A percentile compares a stretch with the other conserved stretches of the same genome.
phyloP scores from a whole-genome alignment of 305 asterid genomes.

The Fraxinus dipetala region DNA sequence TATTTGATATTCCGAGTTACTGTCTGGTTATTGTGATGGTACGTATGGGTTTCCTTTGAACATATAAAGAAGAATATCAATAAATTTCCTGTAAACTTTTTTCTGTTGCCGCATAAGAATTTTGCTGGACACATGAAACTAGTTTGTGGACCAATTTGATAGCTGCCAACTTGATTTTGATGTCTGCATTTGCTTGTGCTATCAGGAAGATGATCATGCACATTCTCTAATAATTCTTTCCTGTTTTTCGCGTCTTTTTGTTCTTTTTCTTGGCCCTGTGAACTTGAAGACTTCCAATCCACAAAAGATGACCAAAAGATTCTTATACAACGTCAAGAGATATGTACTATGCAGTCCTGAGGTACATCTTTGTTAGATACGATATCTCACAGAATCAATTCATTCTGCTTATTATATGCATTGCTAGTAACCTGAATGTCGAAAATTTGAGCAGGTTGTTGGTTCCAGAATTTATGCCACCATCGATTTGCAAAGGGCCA shows the following conservation, averaged over 20 bases:
- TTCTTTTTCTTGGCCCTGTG: neutral
- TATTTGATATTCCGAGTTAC: neutral
- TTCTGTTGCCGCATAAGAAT: neutral
- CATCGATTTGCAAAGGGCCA: conserved; percentile 65
- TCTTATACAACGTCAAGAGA: conserved; percentile 53
- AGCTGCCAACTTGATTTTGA: neutral
- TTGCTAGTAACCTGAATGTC: neutral
- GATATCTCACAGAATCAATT: neutral
- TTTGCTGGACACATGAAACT: neutral
- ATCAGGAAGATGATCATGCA: neutral
- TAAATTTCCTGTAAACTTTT: neutral
- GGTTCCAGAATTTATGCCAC: conserved; percentile 68
- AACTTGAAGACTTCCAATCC: conserved; percentile 40
- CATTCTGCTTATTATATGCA: neutral
- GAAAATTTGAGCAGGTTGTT: conserved; percentile 34
- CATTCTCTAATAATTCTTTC: neutral
- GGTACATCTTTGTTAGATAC: conserved; percentile 31
- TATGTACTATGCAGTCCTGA: conserved; percentile 57
- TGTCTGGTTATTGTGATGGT: neutral
- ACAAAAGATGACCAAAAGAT: conserved; percentile 36
- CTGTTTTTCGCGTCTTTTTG: neutral
- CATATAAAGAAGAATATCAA: neutral
- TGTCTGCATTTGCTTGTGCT: neutral
- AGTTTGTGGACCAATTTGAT: neutral
- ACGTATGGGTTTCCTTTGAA: neutral